Evolutionary conservation across 371 early-diverging fungal species (phyloP).

Genomic region (Dichotomocladium elegans): DNA sequence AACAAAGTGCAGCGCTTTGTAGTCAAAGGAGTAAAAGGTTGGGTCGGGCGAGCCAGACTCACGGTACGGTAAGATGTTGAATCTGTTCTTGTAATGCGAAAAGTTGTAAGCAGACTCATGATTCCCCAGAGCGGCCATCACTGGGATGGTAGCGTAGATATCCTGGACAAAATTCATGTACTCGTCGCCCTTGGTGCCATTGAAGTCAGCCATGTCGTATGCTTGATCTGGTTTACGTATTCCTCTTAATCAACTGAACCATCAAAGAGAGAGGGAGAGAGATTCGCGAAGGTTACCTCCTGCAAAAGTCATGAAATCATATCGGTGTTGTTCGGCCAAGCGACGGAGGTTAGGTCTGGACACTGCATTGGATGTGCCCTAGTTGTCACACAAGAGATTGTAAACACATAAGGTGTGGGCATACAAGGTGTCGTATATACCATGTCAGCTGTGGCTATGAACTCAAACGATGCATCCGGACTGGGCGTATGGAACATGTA

Average conservation of each 20-base stretch:
- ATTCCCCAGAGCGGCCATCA: constrained; percentile 18
- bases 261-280: no score
- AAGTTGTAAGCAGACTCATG: constrained; percentile 24
- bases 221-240: constrained; percentile 16
- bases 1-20: constrained; percentile 18
- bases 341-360: constrained; percentile 20
- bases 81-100: constrained; percentile 21
- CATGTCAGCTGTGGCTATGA: constrained; percentile 27
- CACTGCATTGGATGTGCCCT: constrained; percentile 30
- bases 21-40: constrained; percentile 18
- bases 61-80: constrained; percentile 13
- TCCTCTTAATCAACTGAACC: no score
- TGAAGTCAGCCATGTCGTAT: constrained; percentile 24
- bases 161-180: constrained; percentile 26
- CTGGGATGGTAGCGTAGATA: constrained; percentile 19
- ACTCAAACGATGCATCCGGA: constrained; percentile 10
- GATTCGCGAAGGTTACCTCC: constrained; percentile 10
- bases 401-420: background rate
- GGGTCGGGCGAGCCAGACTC: constrained; percentile 17
- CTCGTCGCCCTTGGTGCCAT: constrained; percentile 22
- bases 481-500: constrained; percentile 14
- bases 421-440: constrained; percentile 8
- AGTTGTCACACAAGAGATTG: no score
- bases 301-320: constrained; percentile 30
- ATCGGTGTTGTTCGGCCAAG: constrained; percentile 17